phyloP scores from a whole-genome alignment of 768 basidiomycete species.

The Coprinopsis strossmayeri region DNA sequence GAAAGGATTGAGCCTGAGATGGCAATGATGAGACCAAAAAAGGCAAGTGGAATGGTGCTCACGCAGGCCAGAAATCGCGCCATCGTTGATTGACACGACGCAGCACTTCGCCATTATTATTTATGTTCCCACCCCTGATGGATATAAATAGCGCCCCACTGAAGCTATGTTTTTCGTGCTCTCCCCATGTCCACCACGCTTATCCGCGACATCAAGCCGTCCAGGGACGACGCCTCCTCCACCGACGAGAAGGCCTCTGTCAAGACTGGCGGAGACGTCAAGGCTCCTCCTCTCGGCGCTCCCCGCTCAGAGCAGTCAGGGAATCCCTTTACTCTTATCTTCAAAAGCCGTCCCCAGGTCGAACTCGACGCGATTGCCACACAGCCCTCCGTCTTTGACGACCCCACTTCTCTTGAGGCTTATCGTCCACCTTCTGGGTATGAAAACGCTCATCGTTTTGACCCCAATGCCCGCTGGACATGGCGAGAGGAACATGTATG shows the following conservation, averaged over 20 bases:
- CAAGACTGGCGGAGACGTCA: conserved; percentile 13
- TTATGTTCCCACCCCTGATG: not conserved
- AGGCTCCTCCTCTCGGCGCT: conserved; percentile 23
- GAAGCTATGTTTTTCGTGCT: not conserved
- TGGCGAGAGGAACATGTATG: conserved; percentile 58
- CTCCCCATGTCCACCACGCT: conserved; percentile 8
- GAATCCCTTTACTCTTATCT: conserved; percentile 22
- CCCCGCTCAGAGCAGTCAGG: conserved; percentile 19
- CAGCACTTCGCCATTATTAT: conserved; percentile 1
- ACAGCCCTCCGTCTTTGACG: conserved; percentile 57
- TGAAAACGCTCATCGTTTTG: conserved; percentile 60
- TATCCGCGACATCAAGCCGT: not conserved
- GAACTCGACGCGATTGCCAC: conserved; percentile 52
- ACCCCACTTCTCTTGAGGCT: conserved; percentile 39
- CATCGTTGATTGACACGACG: conserved; percentile 1
- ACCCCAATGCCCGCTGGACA: conserved; percentile 63
- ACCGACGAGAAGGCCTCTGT: conserved; percentile 14
- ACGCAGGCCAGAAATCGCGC: conserved; percentile 13
- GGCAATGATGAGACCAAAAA: not conserved
- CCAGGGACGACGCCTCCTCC: conserved; percentile 10
- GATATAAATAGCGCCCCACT: conserved; percentile 6
- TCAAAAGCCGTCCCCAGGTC: conserved; percentile 18
- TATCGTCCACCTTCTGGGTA: conserved; percentile 49
- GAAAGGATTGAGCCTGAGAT: not conserved
- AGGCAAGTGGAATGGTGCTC: not conserved